Evolutionary conservation across 2,329 filamentous ascomycete species (phyloP).

Genomic region (Colletotrichum horii): DNA sequence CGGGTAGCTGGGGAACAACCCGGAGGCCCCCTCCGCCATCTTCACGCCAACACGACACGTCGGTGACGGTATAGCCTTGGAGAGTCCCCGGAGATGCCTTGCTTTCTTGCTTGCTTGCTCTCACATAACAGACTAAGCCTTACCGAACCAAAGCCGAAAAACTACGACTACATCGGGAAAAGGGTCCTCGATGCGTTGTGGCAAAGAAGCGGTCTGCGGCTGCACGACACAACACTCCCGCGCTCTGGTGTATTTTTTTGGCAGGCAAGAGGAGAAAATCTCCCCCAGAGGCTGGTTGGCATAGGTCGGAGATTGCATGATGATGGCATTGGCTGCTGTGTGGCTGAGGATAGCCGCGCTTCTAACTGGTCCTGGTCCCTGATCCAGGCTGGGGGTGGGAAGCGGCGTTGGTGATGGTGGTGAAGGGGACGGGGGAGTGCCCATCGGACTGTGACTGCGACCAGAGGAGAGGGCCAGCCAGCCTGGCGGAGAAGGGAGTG

Average conservation of each 20-base stretch:
- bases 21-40: neutral
- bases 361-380: neutral
- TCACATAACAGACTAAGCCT: neutral
- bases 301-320: neutral
- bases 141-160: neutral
- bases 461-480: neutral
- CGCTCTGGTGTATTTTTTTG: neutral
- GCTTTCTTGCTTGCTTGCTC: neutral
- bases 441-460: neutral
- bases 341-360: neutral
- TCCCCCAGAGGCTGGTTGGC: neutral
- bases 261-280: neutral
- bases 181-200: neutral
- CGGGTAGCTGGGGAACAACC: neutral
- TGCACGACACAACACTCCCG: neutral
- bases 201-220: conserved; percentile 16
- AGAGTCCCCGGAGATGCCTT: neutral
- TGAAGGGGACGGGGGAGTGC: neutral
- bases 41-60: neutral
- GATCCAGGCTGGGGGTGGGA: neutral
- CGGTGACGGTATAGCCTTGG: neutral
- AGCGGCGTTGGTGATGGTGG: neutral
- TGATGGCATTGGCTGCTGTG: neutral
- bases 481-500: neutral
- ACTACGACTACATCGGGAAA: neutral